phyloP scores from a whole-genome alignment of 1,284 basidiomycete genomes.

The Apiotrichum gamsii region DNA sequence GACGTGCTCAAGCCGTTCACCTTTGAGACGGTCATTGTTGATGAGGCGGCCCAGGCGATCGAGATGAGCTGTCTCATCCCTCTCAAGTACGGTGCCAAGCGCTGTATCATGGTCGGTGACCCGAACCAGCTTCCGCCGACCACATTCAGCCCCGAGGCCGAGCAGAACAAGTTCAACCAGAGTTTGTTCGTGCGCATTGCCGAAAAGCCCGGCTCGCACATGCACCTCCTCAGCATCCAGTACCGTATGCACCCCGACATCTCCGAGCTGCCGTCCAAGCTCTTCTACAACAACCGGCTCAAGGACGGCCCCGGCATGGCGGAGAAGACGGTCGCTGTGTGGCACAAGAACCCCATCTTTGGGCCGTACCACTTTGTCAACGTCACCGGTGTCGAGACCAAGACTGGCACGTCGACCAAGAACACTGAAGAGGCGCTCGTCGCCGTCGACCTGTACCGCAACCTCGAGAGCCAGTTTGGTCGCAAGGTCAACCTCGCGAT shows the following conservation, averaged over 20 bases:
- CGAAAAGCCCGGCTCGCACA: slow-evolving; percentile 65
- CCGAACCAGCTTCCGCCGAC: slow-evolving; percentile 97
- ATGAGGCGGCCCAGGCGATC: slow-evolving; percentile 96
- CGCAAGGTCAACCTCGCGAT: slow-evolving; percentile 60
- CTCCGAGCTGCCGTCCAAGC: slow-evolving; percentile 75
- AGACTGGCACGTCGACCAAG: slow-evolving; percentile 64
- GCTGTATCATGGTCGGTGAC: slow-evolving; percentile 95
- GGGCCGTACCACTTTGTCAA: slow-evolving; percentile 88
- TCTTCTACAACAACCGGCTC: slow-evolving; percentile 81
- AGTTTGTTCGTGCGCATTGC: slow-evolving; percentile 90
- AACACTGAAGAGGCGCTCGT: slow-evolving; percentile 72
- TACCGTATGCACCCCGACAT: slow-evolving; percentile 99
- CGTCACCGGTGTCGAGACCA: slow-evolving; percentile 51
- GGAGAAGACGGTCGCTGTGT: slow-evolving; percentile 70
- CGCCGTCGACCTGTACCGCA: slow-evolving; percentile 72
- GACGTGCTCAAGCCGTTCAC: slow-evolving; percentile 76
- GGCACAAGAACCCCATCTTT: slow-evolving; percentile 76
- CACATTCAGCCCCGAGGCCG: slow-evolving; percentile 83
- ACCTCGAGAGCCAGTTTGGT: slow-evolving; percentile 63
- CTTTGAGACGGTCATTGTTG: slow-evolving; percentile 95
- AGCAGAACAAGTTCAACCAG: slow-evolving; percentile 74
- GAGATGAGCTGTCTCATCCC: slow-evolving; percentile 97
- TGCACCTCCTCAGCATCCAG: slow-evolving; percentile 90
- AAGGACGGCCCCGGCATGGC: slow-evolving; percentile 87
- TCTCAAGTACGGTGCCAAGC: slow-evolving; percentile 75